Evolutionary conservation across 306 rosid species (phyloP), one percentile per base, ranked within the genome.

Genomic region (Cucumis hystrix): DNA sequence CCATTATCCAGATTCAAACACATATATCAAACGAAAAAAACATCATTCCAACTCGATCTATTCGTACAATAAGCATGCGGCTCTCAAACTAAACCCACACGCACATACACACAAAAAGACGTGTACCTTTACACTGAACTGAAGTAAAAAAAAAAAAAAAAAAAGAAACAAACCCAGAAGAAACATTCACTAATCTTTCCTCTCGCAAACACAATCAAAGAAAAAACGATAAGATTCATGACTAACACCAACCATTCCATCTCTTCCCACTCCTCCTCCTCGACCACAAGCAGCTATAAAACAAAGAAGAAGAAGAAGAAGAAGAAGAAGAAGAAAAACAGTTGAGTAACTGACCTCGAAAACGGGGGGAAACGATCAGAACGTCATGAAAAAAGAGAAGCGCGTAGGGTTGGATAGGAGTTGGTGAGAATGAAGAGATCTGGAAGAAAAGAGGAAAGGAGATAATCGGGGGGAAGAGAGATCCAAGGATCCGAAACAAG

Each of bases 21-120:
- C 9, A 25, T 8, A 39, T 16, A 40, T 16, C 58, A 25, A 59
- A 59, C 3, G 58, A 17, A 61, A 17, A 61, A 76, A 59, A 43
- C 71, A 61, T 30, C 15, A 60, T 21, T 40, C 41, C 17, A 35
- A 41, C 58, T 57, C 66, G 79, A 76, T 76, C 79, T 76, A 61
- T 14, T 23, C 59, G 79, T 25, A 76, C 17, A 76, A 9, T 35
- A 61, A 76, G 72, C 79, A 76, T 60, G 70, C 56, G 68, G 72
- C 79, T 58, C 23, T n/a, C 52, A 60, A 23, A 75, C 20, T 40
- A 51, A 57, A 23, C 57, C 57, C 57, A 52, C 20, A 47, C 54
- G 5, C 54, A 43, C 49, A 25, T 33, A 5, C 39, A 70, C 39
- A 51, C 30, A 25, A 73, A 35, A 73, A 73, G 10, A 73, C 63